phyloP scores from a whole-genome alignment of 164 flowering plant genomes.

The Echeveria elegans region DNA sequence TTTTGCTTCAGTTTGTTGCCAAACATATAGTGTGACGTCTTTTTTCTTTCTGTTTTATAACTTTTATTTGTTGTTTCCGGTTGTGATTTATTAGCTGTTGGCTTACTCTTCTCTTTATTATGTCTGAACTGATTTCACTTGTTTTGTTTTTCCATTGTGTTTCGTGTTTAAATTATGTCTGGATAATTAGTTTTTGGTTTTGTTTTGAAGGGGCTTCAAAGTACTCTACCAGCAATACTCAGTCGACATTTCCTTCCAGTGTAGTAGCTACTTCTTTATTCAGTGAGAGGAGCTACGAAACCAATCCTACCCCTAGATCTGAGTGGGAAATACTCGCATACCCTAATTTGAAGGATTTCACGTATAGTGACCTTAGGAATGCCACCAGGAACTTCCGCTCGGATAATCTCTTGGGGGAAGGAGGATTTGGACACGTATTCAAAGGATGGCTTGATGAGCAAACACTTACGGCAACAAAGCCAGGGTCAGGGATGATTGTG shows the following conservation, averaged over 20 bases:
- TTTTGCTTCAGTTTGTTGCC: neutral
- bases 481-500: constrained; percentile 6
- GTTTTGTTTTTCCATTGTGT: neutral
- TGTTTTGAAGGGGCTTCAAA: neutral
- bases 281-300: constrained; percentile 12
- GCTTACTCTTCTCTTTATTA: neutral
- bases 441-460: constrained; percentile 10
- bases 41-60: neutral
- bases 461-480: constrained; percentile 5
- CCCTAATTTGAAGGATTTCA: constrained; percentile 6
- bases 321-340: constrained; percentile 4
- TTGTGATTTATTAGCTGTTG: neutral
- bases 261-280: neutral
- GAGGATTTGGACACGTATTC: constrained; percentile 9
- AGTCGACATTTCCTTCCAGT: constrained; percentile 7
- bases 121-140: neutral
- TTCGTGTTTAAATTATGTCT: neutral
- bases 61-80: neutral
- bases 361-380: constrained; percentile 1
- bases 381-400: constrained; percentile 6
- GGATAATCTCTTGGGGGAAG: constrained; percentile 8
- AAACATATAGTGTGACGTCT: neutral
- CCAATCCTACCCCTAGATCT: constrained; percentile 1
- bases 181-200: neutral
- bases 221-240: neutral